Base-by-base conservation (phyloP, 1,284 basidiomycete genomes). In the Cutaneotrichosporon sp. region DNA sequence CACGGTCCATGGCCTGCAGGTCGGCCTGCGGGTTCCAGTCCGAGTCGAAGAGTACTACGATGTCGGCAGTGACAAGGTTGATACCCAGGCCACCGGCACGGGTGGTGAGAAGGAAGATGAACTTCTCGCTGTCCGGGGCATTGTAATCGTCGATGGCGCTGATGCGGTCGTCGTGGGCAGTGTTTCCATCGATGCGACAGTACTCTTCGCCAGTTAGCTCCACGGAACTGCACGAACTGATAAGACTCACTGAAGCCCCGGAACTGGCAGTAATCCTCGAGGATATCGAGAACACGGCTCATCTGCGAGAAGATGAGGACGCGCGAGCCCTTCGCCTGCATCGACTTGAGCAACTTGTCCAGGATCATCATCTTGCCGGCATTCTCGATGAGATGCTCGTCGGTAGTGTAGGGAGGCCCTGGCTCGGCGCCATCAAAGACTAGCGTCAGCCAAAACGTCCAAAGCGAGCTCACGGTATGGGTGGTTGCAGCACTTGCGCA, bases 21-120 rank as follows among this genome's bases (percentile, higher is more conserved):
- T 99, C 97, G 5, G 96, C 96, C 81, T 99, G 96, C 1, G 97
- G 96, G 80, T 99, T 99, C 96, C 96, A 99, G 80, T 99, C 97
- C 69, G 89, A 91, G 76, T 99, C 97, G 71, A 98, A 99, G n/a
- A 99, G 83, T 0, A 99, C 89, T 55, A 99, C 96, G 61, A 97
- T 86, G 79, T 99, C 97, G 13, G 96, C 97, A 0, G 90, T 88
- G 5, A 95, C 97, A 71, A 99, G 81, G 79, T 99, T 99, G 83
- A 99, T 99, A 67, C 97, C 97, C 56, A 99, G 83, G 60, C 97
- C 97, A 69, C 97, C 97, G n/a, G 97, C 97, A 68, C 97, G 89
- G 1, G 97, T 99, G 0, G 97, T 99, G 8, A 99, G 85, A 62
- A 99, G 82, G 85, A 99, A 99, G 68, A 98, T 90, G 77, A 98